Conservation (phyloP, 306 rosid species). For the Cicer pinnatifidum region DNA sequence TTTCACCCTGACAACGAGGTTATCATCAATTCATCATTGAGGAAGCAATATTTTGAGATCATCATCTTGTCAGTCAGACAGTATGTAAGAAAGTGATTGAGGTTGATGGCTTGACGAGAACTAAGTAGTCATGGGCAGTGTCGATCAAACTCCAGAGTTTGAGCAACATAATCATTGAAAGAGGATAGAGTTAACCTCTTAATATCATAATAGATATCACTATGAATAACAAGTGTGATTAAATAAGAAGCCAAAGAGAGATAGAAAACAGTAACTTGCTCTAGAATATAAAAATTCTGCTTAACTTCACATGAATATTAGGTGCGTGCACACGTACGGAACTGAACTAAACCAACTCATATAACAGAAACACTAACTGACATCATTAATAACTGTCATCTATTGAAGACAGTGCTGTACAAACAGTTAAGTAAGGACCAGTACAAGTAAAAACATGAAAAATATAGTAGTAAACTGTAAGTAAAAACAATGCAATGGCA, state of each 20-base stretch:
- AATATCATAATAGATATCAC: neutral
- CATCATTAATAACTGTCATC: neutral
- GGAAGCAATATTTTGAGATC: no score
- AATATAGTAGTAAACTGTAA: constrained; percentile 12
- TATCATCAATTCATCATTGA: no score
- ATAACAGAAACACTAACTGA: neutral
- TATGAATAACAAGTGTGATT: neutral
- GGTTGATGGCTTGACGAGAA: neutral
- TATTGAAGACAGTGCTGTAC: neutral
- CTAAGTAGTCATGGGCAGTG: neutral
- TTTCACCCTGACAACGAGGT: no score
- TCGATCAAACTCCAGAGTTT: neutral
- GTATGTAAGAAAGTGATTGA: no score
- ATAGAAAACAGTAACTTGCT: neutral
- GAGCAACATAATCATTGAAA: neutral
- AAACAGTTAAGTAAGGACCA: neutral
- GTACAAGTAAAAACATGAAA: constrained; percentile 3
- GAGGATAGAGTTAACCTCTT: neutral
- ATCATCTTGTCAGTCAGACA: no score
- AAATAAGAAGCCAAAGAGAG: no score
- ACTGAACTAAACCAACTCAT: constrained; percentile 12
- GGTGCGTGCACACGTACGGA: neutral
- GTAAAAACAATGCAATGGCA: neutral
- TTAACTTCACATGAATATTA: neutral
- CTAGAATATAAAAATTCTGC: neutral